Evolutionary conservation across 371 early-diverging fungal genomes (phyloP).

Genomic region (Mortierella sp.): DNA sequence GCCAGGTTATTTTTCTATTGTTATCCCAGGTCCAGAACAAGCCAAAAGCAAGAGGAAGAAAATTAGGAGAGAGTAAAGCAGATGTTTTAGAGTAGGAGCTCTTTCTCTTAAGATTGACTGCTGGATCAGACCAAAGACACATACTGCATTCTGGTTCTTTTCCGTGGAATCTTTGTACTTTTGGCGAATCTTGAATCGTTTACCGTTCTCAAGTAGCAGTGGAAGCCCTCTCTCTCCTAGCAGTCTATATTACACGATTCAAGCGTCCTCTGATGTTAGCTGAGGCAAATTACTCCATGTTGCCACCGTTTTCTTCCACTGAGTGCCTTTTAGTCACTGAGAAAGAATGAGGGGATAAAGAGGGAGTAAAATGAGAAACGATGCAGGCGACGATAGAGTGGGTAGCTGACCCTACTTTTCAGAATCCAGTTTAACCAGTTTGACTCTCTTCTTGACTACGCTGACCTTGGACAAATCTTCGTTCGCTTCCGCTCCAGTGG

Average conservation of each 20-base stretch:
- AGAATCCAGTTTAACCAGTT: conserved; percentile 25
- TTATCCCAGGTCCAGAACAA: no score
- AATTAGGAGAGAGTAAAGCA: no score
- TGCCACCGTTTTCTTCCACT: no score
- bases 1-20: conserved; percentile 38
- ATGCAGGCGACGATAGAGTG: no score
- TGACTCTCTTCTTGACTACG: conserved; percentile 31
- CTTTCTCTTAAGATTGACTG: background rate
- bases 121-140: background rate
- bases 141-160: conserved; percentile 37
- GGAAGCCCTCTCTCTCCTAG: conserved; percentile 31
- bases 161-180: conserved; percentile 27
- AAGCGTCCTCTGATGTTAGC: no score
- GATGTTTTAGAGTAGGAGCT: no score
- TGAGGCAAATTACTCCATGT: no score
- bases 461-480: conserved; percentile 30
- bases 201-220: conserved; percentile 20
- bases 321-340: no score
- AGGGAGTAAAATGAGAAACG: no score
- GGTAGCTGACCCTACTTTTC: conserved; percentile 26
- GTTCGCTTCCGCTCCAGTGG: background rate
- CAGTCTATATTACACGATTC: conserved; percentile 6
- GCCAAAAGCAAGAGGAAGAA: no score
- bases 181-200: conserved; percentile 33
- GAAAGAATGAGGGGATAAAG: no score